These are phyloP conservation scores for Chalciporus sphaerocephalus DNA, from an alignment of 768 basidiomycete genomes.

Conservation along the genomic window DNA sequence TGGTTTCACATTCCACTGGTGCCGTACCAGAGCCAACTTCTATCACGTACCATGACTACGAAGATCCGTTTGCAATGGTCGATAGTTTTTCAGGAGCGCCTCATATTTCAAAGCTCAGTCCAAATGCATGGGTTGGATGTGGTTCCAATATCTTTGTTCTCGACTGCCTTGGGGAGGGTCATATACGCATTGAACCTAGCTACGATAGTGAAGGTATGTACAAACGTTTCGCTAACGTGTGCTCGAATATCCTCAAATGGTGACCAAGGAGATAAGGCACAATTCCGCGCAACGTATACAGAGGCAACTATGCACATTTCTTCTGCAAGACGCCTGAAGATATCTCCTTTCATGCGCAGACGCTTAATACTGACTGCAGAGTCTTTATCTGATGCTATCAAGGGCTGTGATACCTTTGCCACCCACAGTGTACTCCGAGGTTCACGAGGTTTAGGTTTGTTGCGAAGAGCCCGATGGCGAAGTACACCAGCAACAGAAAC, in stretches of 20 bases:
- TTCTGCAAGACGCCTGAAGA: constrained; percentile 42
- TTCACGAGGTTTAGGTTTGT: constrained; percentile 46
- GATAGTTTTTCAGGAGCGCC: constrained; percentile 48
- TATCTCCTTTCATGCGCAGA: constrained; percentile 52
- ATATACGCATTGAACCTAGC: constrained; percentile 55
- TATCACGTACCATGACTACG: constrained; percentile 72
- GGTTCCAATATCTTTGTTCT: constrained; percentile 68
- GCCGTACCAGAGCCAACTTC: constrained; percentile 53
- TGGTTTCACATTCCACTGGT: constrained; percentile 22
- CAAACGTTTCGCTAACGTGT: neutral
- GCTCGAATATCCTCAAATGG: constrained; percentile 4
- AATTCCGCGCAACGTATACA: constrained; percentile 51
- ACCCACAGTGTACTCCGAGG: constrained; percentile 51
- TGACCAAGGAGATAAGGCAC: constrained; percentile 14
- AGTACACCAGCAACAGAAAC: constrained; percentile 51
- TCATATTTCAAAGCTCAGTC: constrained; percentile 51
- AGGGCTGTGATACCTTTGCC: constrained; percentile 67
- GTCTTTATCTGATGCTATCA: constrained; percentile 56
- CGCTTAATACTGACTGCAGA: constrained; percentile 51
- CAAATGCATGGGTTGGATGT: constrained; percentile 75
- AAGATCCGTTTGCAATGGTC: constrained; percentile 64
- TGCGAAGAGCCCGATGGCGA: constrained; percentile 66
- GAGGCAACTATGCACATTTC: constrained; percentile 44
- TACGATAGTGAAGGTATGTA: constrained; percentile 34
- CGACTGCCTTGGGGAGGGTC: constrained; percentile 68